phyloP scores from a whole-genome alignment of 2,329 filamentous ascomycete genomes.

The Colletotrichum chrysophilum region DNA sequence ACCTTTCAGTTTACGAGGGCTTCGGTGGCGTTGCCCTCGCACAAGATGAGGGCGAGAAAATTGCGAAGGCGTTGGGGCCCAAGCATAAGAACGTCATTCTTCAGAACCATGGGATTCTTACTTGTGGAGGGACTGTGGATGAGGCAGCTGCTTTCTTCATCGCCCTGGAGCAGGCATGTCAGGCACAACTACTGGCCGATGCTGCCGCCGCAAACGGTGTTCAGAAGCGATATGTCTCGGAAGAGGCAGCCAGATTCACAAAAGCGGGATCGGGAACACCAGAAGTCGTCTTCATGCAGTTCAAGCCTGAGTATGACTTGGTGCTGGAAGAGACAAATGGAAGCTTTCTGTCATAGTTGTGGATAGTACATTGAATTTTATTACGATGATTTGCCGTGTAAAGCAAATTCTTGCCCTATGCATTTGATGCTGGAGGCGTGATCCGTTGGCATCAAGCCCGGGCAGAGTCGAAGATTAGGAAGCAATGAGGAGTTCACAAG shows the following conservation, averaged over 20 bases:
- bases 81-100: not conserved
- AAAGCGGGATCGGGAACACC: not conserved
- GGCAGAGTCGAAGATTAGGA: too few relatives aligned
- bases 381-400: not conserved
- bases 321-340: not conserved
- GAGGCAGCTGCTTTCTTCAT: not conserved
- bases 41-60: not conserved
- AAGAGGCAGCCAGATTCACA: not conserved
- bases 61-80: not conserved
- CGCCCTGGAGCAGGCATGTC: not conserved
- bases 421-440: too few relatives aligned
- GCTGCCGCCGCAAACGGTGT: not conserved
- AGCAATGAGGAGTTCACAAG: too few relatives aligned
- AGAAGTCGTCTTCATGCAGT: not conserved
- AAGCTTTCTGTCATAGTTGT: not conserved
- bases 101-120: not conserved
- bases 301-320: not conserved
- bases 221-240: not conserved
- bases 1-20: not conserved
- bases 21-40: not conserved
- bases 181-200: not conserved
- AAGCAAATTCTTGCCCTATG: too few relatives aligned
- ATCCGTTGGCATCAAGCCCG: too few relatives aligned
- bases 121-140: not conserved
- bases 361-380: rapidly evolving